Conservation (phyloP, 2,329 filamentous ascomycete genomes). For the Xylariomycetidae sp. region DNA sequence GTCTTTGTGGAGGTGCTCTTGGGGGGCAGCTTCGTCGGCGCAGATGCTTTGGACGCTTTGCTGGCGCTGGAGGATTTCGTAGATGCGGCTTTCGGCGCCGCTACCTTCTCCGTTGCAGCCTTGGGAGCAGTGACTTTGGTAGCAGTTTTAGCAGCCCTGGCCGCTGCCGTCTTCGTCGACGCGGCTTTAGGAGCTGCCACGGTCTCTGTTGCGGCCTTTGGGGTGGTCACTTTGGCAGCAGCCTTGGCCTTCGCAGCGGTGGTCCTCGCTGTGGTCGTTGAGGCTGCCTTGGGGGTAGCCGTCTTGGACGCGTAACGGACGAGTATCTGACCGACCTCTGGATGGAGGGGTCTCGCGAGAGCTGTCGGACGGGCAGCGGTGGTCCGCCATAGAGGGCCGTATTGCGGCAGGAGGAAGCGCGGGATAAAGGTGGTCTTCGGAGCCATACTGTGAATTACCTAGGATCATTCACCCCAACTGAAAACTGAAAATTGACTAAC, state of each 20-base stretch:
- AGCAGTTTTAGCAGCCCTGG: conserved; percentile 10
- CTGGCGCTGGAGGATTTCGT: conserved; percentile 10
- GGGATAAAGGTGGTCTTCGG: conserved; percentile 52
- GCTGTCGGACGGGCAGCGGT: conserved; percentile 27
- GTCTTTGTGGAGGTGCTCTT: conserved; percentile 11
- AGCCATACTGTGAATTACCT: conserved; percentile 30
- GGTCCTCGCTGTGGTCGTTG: conserved; percentile 13
- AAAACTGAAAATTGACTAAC: too few relatives aligned
- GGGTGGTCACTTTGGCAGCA: conserved; percentile 14
- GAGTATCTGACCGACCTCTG: conserved; percentile 23
- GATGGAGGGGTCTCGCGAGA: conserved; percentile 19
- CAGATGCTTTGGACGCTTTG: conserved; percentile 15
- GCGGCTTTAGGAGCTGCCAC: conserved; percentile 7
- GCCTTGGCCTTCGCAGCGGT: conserved; percentile 20
- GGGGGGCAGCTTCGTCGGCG: conserved; percentile 17
- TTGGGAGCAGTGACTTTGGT: conserved; percentile 11
- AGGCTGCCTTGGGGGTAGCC: conserved; percentile 26
- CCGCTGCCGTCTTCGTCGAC: conserved; percentile 11
- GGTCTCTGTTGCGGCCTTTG: conserved; percentile 20
- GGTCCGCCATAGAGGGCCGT: conserved; percentile 50
- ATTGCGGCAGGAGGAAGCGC: conserved; percentile 63
- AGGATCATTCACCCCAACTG: neutral
- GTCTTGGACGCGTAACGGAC: conserved; percentile 33
- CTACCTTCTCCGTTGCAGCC: conserved; percentile 11
- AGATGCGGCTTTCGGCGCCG: conserved; percentile 9